These are phyloP conservation scores for Backusella macrospora DNA, from an alignment of 192 early-diverging fungal genomes.

Conservation along the genomic window DNA sequence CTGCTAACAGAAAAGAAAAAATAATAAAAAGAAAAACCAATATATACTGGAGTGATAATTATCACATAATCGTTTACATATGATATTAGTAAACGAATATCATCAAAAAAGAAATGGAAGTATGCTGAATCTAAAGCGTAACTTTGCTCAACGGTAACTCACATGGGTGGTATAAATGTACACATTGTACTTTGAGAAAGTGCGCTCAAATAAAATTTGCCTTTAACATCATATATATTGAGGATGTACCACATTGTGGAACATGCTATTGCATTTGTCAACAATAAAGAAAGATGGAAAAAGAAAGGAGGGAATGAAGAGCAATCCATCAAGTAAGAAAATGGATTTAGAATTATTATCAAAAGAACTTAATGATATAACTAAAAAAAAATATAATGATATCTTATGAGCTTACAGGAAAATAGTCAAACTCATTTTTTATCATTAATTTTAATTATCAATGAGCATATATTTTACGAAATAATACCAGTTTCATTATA, in stretches of 20 bases:
- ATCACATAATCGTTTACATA: background rate
- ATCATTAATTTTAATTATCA: too few species aligned
- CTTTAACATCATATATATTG: background rate
- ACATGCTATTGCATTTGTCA: background rate
- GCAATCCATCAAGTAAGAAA: too few species aligned
- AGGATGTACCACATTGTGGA: constrained; percentile 1
- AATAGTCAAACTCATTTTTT: too few species aligned
- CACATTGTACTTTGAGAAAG: background rate
- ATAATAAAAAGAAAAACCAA: background rate
- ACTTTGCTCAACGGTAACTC: background rate
- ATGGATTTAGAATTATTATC: too few species aligned
- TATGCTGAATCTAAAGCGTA: background rate
- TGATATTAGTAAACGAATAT: background rate
- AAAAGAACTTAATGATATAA: too few species aligned
- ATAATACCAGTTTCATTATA: too few species aligned
- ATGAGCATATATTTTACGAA: too few species aligned
- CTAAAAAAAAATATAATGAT: too few species aligned
- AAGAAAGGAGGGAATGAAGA: too few species aligned
- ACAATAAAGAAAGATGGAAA: background rate
- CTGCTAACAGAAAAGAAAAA: background rate
- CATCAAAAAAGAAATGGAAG: background rate
- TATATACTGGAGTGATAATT: background rate
- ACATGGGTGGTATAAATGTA: background rate
- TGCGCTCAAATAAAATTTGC: background rate
- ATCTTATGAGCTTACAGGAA: too few species aligned